Base-by-base conservation (phyloP, 1,284 basidiomycete genomes). In the Agroathelia rolfsii region DNA sequence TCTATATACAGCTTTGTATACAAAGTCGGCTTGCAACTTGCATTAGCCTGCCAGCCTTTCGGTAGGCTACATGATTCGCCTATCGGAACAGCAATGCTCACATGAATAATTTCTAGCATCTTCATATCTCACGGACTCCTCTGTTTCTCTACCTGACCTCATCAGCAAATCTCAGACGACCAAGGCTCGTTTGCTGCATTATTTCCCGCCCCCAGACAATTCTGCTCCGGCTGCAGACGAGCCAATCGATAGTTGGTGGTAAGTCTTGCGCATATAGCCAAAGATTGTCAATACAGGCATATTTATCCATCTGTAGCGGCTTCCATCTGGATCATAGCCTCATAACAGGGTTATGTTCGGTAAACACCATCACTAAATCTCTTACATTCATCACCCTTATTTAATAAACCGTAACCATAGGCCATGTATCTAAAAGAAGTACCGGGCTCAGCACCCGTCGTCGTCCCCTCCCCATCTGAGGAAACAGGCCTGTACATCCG, bases 181-280 rank as follows among this genome's bases (percentile, higher is more conserved):
- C 18, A 89, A 90, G 56, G 89, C 86, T 6, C 73, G 92, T 23
- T 66, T 96, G 13, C 63, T 96, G 25, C 90, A 95, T 51, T 96
- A 96, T 56, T 95, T 88, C 50, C 84, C 88, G 6, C 72, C n/a
- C n/a, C 50, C 63, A 3, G 63, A 55, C 28, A 49, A 46, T 15
- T 42, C 51, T 19, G 39, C 48, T n/a, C 51, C 60, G 1, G 39
- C 48, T 1, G 66, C 73, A 31, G 70, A 79, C 43, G 72, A 79
- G 40, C 64, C 76, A 2, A 61, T 82, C 13, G 85, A 90, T 45
- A 85, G 75, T 39, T 84, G 85, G 72, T 85, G 81, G n/a, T n/a
- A n/a, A n/a, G n/a, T n/a, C n/a, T n/a, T n/a, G n/a, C n/a, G n/a
- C n/a, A n/a, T n/a, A n/a, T n/a, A n/a, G n/a, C n/a, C n/a, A n/a